These are phyloP conservation scores for Cutaneotrichosporon mucoides DNA, from an alignment of 1,284 basidiomycete genomes.

Conservation along the genomic window DNA sequence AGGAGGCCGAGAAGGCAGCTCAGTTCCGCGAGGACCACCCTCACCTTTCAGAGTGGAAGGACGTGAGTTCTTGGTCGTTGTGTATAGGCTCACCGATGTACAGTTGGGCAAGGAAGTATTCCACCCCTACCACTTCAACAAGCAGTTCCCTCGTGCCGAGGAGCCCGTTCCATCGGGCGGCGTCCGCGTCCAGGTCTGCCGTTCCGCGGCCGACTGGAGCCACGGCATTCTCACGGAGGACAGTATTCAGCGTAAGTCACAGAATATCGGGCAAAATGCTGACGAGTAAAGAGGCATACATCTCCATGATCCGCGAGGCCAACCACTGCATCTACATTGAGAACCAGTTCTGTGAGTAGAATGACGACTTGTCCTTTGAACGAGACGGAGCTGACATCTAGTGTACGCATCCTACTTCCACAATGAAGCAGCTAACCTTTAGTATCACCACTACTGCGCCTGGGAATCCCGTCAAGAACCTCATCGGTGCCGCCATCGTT, in stretches of 20 bases:
- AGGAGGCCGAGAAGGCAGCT: conserved; percentile 21
- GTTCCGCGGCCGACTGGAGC: conserved; percentile 85
- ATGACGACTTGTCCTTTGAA: no score
- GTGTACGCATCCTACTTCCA: conserved; percentile 16
- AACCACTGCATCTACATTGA: conserved; percentile 89
- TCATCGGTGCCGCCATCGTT: conserved; percentile 72
- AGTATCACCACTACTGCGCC: conserved; percentile 71
- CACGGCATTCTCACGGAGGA: conserved; percentile 80
- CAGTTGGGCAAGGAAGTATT: conserved; percentile 39
- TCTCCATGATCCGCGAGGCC: conserved; percentile 74
- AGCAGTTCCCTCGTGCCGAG: conserved; percentile 32
- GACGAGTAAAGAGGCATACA: conserved; percentile 55
- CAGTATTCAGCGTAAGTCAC: conserved; percentile 72
- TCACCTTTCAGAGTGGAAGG: conserved; percentile 44
- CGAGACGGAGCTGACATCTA: background rate
- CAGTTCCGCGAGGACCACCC: conserved; percentile 46
- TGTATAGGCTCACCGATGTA: no score
- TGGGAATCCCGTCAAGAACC: conserved; percentile 66
- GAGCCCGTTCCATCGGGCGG: conserved; percentile 43
- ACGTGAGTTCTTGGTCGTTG: conserved; percentile 18
- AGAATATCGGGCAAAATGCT: no score
- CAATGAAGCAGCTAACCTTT: conserved; percentile 2
- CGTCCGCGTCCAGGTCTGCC: conserved; percentile 52
- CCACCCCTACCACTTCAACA: conserved; percentile 49
- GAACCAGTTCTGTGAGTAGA: conserved; percentile 84